These are phyloP conservation scores for Chrysoporthe austroafricana DNA, from an alignment of 2,329 filamentous ascomycete genomes.

Conservation along the genomic window DNA sequence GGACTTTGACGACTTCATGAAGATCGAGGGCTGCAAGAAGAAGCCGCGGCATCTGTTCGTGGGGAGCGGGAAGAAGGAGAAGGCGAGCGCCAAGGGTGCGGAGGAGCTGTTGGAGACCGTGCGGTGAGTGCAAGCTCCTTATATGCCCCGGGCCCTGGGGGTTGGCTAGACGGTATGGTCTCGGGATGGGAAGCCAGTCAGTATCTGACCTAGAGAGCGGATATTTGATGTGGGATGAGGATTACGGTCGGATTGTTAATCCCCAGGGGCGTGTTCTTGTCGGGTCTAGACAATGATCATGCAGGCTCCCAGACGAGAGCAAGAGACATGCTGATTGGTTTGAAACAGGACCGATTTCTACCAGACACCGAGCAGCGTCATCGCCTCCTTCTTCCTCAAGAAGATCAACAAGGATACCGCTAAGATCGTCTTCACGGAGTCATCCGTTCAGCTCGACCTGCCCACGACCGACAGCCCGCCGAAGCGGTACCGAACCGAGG, in stretches of 20 bases:
- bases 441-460: conserved; percentile 75
- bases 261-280: not conserved
- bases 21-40: conserved; percentile 86
- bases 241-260: not conserved
- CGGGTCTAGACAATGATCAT: not conserved
- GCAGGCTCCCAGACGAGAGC: not conserved
- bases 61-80: conserved; percentile 71
- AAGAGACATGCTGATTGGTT: conserved; percentile 13
- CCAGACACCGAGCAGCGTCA: conserved; percentile 83
- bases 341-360: conserved; percentile 81
- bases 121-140: conserved; percentile 55
- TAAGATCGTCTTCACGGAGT: conserved; percentile 68
- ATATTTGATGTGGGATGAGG: not conserved
- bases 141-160: not conserved
- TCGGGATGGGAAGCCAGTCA: not conserved
- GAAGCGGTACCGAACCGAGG: conserved; percentile 76
- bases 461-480: conserved; percentile 75
- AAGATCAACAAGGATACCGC: conserved; percentile 88
- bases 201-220: no score
- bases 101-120: conserved; percentile 82
- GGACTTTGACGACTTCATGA: conserved; percentile 98
- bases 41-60: conserved; percentile 85
- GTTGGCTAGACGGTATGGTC: not conserved
- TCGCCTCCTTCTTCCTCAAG: conserved; percentile 92
- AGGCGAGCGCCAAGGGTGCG: conserved; percentile 44